Percentiles rank a stretch among this genome's conserved stretches.
Evolutionary conservation across 495 filamentous ascomycete species (phyloP).

Genomic region (Penicillium roqueforti): DNA sequence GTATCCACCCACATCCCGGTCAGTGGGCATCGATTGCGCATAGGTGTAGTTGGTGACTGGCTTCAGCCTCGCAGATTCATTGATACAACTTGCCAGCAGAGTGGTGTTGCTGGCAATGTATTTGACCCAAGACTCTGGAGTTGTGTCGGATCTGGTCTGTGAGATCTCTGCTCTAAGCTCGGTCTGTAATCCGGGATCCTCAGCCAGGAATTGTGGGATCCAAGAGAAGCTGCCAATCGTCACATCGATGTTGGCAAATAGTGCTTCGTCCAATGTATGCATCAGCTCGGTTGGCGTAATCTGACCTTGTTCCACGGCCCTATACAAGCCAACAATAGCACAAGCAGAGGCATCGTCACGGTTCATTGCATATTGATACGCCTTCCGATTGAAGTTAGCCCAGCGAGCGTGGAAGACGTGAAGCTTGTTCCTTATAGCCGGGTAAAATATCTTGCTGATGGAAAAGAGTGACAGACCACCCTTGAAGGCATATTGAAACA

Average conservation of each 20-base stretch:
- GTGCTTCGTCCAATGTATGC: conserved; percentile 42
- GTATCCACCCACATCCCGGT: conserved; percentile 23
- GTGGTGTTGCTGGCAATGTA: conserved; percentile 10
- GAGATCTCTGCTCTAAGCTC: neutral
- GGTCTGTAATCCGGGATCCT: conserved; percentile 20
- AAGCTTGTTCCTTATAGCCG: neutral
- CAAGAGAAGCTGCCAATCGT: conserved; percentile 36
- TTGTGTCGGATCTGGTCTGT: neutral
- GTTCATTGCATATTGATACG: neutral
- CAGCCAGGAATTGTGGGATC: conserved; percentile 36
- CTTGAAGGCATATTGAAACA: neutral
- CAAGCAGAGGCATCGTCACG: neutral
- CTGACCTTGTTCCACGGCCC: neutral
- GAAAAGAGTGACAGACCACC: neutral
- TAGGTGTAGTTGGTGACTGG: conserved; percentile 34
- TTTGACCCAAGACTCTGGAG: neutral
- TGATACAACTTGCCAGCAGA: conserved; percentile 24
- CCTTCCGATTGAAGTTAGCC: neutral
- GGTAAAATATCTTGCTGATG: neutral
- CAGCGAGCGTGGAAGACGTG: neutral
- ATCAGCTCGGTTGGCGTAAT: conserved; percentile 15
- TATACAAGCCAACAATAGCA: neutral
- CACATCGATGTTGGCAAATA: conserved; percentile 46
- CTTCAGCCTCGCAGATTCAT: conserved; percentile 29
- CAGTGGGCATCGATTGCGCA: conserved; percentile 31